phyloP scores from a whole-genome alignment of 1,284 basidiomycete species.

The Acaromyces ingoldii region DNA sequence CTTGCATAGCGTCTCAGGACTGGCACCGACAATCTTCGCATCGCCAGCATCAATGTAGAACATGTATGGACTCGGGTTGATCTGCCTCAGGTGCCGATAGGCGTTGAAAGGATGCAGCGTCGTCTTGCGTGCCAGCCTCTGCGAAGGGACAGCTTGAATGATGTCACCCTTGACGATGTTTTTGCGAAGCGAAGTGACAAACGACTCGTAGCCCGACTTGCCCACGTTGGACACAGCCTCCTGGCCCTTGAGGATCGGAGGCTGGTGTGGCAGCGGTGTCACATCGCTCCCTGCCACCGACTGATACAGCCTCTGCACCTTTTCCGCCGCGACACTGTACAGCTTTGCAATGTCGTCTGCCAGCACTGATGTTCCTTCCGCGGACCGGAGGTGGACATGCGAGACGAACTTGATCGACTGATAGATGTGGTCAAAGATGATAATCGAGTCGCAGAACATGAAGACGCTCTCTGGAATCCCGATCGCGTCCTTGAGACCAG shows the following conservation, averaged over 20 bases:
- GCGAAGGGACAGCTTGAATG: conserved; percentile 96
- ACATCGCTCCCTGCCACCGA: conserved; percentile 19
- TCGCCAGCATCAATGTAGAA: conserved; percentile 87
- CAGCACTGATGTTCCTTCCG: conserved; percentile 55
- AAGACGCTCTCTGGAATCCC: conserved; percentile 90
- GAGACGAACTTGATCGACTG: conserved; percentile 90
- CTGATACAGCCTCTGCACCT: conserved; percentile 20
- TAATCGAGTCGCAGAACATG: conserved; percentile 89
- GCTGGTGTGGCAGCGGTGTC: conserved; percentile 61
- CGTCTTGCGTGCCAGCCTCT: conserved; percentile 79
- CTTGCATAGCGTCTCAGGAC: conserved; percentile 95
- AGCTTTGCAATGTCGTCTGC: conserved; percentile 35
- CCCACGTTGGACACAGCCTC: conserved; percentile 80
- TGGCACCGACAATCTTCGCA: conserved; percentile 88
- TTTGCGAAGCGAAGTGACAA: conserved; percentile 86
- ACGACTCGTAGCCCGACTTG: conserved; percentile 82
- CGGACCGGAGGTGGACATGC: conserved; percentile 81
- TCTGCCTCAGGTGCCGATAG: conserved; percentile 82
- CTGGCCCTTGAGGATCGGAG: conserved; percentile 47
- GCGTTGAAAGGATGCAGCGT: conserved; percentile 93
- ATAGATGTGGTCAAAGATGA: conserved; percentile 96
- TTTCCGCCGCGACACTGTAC: conserved; percentile 24
- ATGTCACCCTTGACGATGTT: conserved; percentile 95
- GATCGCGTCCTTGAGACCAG: conserved; percentile 65
- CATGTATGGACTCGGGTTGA: conserved; percentile 99